Conservation (phyloP, 352 stramenopile genomes). For the Phytophthora colocasiae region DNA sequence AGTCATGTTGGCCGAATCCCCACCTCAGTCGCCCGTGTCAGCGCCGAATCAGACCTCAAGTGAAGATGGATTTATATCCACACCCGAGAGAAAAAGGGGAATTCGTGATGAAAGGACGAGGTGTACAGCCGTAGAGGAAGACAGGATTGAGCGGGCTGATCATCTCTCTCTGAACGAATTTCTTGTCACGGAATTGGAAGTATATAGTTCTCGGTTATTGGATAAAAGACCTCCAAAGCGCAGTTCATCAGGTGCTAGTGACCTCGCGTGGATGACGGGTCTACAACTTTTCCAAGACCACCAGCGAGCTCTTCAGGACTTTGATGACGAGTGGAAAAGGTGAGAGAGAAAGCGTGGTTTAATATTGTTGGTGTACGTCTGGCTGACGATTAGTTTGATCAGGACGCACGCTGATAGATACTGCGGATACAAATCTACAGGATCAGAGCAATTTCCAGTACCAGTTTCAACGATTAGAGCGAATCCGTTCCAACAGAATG, state of each 20-base stretch:
- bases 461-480: conserved; percentile 11
- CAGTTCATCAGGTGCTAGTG: conserved; percentile 24
- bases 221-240: conserved; percentile 8
- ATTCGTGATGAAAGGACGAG: conserved; percentile 18
- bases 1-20: conserved; percentile 13
- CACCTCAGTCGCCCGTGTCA: conserved; percentile 34
- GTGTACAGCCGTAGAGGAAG: conserved; percentile 17
- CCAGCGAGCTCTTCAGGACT: conserved; percentile 55
- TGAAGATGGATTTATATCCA: conserved; percentile 29
- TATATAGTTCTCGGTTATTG: conserved; percentile 47
- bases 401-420: conserved; percentile 38
- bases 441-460: conserved; percentile 2
- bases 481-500: conserved; percentile 40
- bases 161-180: conserved; percentile 59
- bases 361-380: background rate
- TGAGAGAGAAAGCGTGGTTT: conserved; percentile 11
- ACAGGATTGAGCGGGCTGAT: conserved; percentile 35
- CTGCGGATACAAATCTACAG: conserved; percentile 11
- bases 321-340: conserved; percentile 62
- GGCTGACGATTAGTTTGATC: conserved; percentile 14
- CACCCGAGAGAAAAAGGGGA: conserved; percentile 30
- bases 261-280: conserved; percentile 45
- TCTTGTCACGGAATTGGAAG: conserved; percentile 55
- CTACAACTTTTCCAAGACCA: conserved; percentile 60
- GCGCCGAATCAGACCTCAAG: conserved; percentile 29